A percentile compares a stretch with the other conserved stretches of the same genome.
Evolutionary conservation across 2,329 filamentous ascomycete genomes (phyloP).

Genomic region (Stagonosporopsis chrysanthemi): DNA sequence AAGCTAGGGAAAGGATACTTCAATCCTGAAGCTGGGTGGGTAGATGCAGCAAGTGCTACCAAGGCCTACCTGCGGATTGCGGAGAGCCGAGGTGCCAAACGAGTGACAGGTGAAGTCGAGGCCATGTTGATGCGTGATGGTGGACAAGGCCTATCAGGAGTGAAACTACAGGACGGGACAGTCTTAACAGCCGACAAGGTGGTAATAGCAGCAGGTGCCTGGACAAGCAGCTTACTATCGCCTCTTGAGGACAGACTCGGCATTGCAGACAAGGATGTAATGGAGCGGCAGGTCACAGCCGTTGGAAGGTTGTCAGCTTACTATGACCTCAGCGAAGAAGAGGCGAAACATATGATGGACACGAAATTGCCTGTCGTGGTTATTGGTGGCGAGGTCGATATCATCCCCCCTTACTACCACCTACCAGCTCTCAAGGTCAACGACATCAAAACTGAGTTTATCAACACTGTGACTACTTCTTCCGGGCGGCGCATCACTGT

Average conservation of each 20-base stretch:
- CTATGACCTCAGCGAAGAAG: conserved; percentile 59
- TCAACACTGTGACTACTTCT: conserved; percentile 58
- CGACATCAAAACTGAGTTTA: conserved; percentile 63
- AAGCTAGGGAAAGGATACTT: conserved; percentile 53
- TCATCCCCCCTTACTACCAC: conserved; percentile 60
- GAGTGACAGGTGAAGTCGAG: conserved; percentile 54
- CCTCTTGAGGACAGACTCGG: conserved; percentile 55
- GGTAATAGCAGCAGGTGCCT: conserved; percentile 64
- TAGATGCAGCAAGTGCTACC: conserved; percentile 58
- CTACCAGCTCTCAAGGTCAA: conserved; percentile 65
- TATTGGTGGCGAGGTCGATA: conserved; percentile 56
- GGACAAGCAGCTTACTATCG: conserved; percentile 62
- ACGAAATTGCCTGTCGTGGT: conserved; percentile 63
- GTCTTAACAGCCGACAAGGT: conserved; percentile 61
- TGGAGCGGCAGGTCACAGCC: conserved; percentile 63
- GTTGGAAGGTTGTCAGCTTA: conserved; percentile 68
- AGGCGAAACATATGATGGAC: conserved; percentile 53
- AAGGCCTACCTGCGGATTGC: conserved; percentile 55
- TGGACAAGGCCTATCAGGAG: conserved; percentile 49
- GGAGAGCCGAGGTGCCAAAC: conserved; percentile 55
- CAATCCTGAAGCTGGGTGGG: conserved; percentile 63
- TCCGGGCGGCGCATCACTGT: conserved; percentile 63
- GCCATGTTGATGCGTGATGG: conserved; percentile 54
- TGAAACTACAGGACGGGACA: conserved; percentile 57
- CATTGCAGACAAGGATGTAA: conserved; percentile 55